These are phyloP conservation scores for Porcisia hertigi DNA, from an alignment of 208 protist genomes.

Conservation along the genomic window DNA sequence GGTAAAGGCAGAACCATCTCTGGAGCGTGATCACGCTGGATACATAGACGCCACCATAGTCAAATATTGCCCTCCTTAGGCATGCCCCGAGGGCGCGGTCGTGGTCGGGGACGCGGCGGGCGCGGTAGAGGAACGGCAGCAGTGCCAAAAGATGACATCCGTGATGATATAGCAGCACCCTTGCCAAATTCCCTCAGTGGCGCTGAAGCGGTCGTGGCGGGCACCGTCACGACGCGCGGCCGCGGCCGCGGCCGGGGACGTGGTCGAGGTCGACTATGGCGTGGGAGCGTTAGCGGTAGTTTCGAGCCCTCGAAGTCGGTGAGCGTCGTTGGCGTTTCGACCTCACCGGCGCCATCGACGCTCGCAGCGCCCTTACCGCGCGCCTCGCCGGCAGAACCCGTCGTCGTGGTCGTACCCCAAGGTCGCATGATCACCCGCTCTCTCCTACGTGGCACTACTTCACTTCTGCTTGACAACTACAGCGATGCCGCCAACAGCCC, in stretches of 20 bases:
- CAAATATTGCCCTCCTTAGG: background rate
- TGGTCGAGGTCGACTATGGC: slow-evolving; percentile 19
- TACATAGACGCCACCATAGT: background rate
- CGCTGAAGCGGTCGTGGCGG: background rate
- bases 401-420: slow-evolving; percentile 25
- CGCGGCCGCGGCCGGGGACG: slow-evolving; percentile 1
- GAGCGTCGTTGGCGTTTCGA: background rate
- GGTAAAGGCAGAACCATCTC: background rate
- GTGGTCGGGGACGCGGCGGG: slow-evolving; percentile 10
- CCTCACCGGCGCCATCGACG: background rate
- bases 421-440: slow-evolving; percentile 71
- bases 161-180: background rate
- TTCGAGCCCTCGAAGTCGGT: background rate
- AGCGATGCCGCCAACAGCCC: background rate
- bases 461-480: slow-evolving; percentile 8
- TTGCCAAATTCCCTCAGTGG: background rate
- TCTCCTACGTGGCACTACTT: slow-evolving; percentile 48
- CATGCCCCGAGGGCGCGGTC: slow-evolving; percentile 32
- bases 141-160: background rate
- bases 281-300: background rate
- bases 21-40: too few relatives aligned
- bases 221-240: background rate
- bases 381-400: background rate
- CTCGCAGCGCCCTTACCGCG: background rate
- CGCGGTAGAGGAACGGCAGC: slow-evolving; percentile 3